Percentiles rank a stretch among this genome's conserved stretches.
Evolutionary conservation across 179 eudicot species (phyloP).

Genomic region (Actinidia arguta): DNA sequence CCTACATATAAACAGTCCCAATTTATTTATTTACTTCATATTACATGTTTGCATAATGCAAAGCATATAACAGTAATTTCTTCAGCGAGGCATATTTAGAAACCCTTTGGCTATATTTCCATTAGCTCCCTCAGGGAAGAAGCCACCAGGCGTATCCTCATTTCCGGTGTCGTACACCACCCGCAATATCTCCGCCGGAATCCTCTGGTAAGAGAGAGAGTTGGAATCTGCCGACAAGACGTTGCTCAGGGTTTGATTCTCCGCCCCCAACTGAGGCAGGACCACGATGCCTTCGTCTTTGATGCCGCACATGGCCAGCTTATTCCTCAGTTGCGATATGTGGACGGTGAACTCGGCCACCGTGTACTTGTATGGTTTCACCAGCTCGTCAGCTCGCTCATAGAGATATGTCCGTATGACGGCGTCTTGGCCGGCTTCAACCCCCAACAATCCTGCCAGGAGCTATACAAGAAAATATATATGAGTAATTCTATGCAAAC

Average conservation of each 20-base stretch:
- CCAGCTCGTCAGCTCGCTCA: conserved; percentile 41
- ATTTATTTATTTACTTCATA: too few species aligned
- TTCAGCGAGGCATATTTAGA: conserved; percentile 30
- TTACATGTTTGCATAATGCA: too few species aligned
- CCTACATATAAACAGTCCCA: too few species aligned
- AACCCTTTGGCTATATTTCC: conserved; percentile 62
- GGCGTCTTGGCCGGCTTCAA: conserved; percentile 86
- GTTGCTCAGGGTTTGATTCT: conserved; percentile 47
- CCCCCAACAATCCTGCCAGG: conserved; percentile 71
- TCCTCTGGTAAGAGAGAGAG: conserved; percentile 65
- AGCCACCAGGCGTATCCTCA: conserved; percentile 70
- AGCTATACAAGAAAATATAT: conserved; percentile 43
- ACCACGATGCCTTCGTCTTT: conserved; percentile 83
- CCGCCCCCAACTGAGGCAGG: conserved; percentile 65
- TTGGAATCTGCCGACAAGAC: conserved; percentile 53
- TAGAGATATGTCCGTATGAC: conserved; percentile 62
- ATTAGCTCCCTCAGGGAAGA: conserved; percentile 74
- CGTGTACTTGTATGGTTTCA: conserved; percentile 61
- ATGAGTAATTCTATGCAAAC: too few species aligned
- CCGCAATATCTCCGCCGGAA: conserved; percentile 61
- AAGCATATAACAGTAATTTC: too few species aligned
- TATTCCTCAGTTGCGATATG: conserved; percentile 64
- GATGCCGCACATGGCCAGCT: conserved; percentile 62
- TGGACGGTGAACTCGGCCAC: conserved; percentile 67
- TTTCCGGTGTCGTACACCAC: conserved; percentile 61